Conservation (phyloP, 306 rosid species). For the Chamaecrista fasciculata region DNA sequence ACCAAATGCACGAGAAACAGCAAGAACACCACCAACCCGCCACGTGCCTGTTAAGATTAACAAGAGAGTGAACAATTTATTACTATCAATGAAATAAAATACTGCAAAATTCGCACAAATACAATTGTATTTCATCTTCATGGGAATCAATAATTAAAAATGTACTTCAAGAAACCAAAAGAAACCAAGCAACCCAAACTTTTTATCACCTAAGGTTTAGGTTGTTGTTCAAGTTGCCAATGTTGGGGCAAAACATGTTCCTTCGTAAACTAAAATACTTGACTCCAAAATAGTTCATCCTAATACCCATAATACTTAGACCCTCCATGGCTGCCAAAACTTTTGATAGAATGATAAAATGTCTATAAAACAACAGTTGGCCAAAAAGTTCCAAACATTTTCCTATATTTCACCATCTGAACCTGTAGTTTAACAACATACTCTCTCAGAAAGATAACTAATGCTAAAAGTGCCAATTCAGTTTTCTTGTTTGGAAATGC, state of each 20-base stretch:
- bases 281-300: neutral
- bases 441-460: neutral
- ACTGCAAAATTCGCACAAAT: neutral
- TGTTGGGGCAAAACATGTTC: neutral
- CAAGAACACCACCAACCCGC: constrained; percentile 95
- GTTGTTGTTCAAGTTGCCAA: neutral
- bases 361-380: neutral
- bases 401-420: neutral
- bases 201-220: neutral
- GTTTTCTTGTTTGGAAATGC: too few species aligned
- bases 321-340: neutral
- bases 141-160: neutral
- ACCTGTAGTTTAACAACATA: neutral
- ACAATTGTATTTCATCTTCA: neutral
- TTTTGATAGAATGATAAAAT: neutral
- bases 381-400: neutral
- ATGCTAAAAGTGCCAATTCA: too few species aligned
- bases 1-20: constrained; percentile 94
- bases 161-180: neutral
- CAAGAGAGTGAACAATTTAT: constrained; percentile 14
- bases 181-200: neutral
- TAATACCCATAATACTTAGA: neutral
- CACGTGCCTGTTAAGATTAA: constrained; percentile 67
- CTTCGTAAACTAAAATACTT: neutral
- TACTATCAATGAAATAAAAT: neutral